These are phyloP conservation scores for Penicillium pulvis DNA, from an alignment of 495 filamentous ascomycete genomes.

Conservation along the genomic window DNA sequence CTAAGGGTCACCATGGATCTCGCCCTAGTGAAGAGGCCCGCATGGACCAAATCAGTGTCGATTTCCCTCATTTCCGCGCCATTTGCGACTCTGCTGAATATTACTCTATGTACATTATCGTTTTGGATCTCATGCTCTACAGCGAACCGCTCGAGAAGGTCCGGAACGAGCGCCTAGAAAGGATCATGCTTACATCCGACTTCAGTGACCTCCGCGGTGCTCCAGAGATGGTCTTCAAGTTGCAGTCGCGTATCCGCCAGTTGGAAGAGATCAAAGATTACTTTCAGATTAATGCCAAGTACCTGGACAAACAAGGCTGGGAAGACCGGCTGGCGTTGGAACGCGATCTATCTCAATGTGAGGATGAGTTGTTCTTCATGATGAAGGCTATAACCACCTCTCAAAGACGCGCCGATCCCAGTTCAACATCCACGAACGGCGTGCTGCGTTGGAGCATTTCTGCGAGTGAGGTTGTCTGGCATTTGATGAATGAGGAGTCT, in stretches of 20 bases:
- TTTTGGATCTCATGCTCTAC: slow-evolving; percentile 90
- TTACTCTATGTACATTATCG: slow-evolving; percentile 96
- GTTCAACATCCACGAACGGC: slow-evolving; percentile 67
- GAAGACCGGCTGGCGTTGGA: slow-evolving; percentile 83
- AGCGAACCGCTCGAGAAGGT: slow-evolving; percentile 96
- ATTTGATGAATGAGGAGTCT: slow-evolving; percentile 80
- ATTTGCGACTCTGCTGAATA: slow-evolving; percentile 96
- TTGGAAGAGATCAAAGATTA: slow-evolving; percentile 96
- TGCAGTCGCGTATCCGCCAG: slow-evolving; percentile 90
- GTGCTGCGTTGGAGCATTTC: slow-evolving; percentile 87
- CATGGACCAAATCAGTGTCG: slow-evolving; percentile 94
- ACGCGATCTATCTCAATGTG: slow-evolving; percentile 81
- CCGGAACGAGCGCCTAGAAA: slow-evolving; percentile 87
- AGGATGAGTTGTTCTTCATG: slow-evolving; percentile 98
- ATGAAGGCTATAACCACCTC: slow-evolving; percentile 99
- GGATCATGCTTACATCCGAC: slow-evolving; percentile 99
- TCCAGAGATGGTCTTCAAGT: slow-evolving; percentile 86
- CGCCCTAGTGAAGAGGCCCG: slow-evolving; percentile 63
- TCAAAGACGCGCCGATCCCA: slow-evolving; percentile 76
- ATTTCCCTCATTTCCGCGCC: slow-evolving; percentile 89
- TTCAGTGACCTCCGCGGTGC: slow-evolving; percentile 96
- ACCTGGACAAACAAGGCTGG: slow-evolving; percentile 88
- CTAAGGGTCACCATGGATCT: slow-evolving; percentile 52
- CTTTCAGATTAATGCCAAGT: slow-evolving; percentile 89
- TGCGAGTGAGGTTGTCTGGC: slow-evolving; percentile 93